Base-by-base conservation (phyloP, 176 grass and related monocot genomes). In the Aechmea fasciata region DNA sequence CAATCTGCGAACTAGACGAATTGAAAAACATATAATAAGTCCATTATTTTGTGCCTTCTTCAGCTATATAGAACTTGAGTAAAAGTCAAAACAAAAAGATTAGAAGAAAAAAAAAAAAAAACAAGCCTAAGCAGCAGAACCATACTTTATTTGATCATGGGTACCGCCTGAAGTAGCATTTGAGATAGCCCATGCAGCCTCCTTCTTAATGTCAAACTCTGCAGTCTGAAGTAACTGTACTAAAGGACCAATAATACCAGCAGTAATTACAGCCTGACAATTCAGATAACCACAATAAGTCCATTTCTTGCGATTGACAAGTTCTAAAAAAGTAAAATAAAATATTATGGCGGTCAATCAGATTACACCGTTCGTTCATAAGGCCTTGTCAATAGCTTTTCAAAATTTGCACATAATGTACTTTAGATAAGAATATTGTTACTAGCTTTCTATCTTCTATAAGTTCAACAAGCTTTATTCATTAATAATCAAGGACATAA, bases 121-220 rank as follows among this genome's bases (percentile, higher is more conserved):
- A 1, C 20, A 10, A 61, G 6, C 3, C 9, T 9, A n/a, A 2
- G 26, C 69, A 29, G 6, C 3, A 18, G 15, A n/a, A 2, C 25
- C 69, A 29, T 94, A 94, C 90, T 93, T 94, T 53, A 99, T 99
- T 63, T 99, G 95, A n/a, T 99, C 95, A 1, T 72, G 95, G 20
- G 80, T 76, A 49, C 90, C 95, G 62, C 95, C 90, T 13, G 87
- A 94, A 11, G 95, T 99, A 66, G 94, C 89, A 88, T 99, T 99
- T 52, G 95, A 99, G 73, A 99, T 81, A 24, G 87, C 95, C 95
- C 90, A 94, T 10, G 90, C 90, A 78, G 95, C 95, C 75, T 99
- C 95, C 64, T 99, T 99, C 84, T 99, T 99, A 64, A 99, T 99
- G 77, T 99, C 95, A 71, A 99, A 99, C 79, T 99, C 95, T 15